Percentiles rank a stretch among this genome's conserved stretches.
Evolutionary conservation across 495 filamentous ascomycete genomes (phyloP).

Genomic region (Pseudomonodictys pantanalensis): DNA sequence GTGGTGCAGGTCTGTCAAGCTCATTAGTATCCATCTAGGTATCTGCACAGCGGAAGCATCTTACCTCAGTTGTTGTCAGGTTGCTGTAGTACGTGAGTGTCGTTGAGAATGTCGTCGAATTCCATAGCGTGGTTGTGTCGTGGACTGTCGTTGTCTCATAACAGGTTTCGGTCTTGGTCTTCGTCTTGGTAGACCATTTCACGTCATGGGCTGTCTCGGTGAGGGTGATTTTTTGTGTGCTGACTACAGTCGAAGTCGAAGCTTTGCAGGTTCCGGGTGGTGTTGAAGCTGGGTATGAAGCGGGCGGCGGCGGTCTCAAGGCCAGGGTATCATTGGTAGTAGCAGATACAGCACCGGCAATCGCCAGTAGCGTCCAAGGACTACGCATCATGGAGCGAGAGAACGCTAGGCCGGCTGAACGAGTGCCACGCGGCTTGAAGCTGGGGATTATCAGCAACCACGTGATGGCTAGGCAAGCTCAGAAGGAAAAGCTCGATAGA

Average conservation of each 20-base stretch:
- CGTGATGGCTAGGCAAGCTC: conserved; percentile 10
- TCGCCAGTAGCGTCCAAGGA: conserved; percentile 18
- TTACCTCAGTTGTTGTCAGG: background rate
- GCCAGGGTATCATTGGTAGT: background rate
- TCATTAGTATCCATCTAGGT: background rate
- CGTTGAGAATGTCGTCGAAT: conserved; percentile 3
- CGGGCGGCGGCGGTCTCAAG: background rate
- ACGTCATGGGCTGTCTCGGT: background rate
- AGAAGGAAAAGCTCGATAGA: background rate
- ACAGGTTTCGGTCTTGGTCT: background rate
- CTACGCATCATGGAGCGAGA: conserved; percentile 27
- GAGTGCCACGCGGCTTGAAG: conserved; percentile 17
- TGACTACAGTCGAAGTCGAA: background rate
- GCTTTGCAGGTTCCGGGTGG: background rate
- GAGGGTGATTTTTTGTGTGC: background rate
- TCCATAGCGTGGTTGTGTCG: conserved; percentile 18
- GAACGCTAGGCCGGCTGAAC: conserved; percentile 24
- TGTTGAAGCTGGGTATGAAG: background rate
- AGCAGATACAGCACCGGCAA: conserved; percentile 8
- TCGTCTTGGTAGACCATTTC: background rate
- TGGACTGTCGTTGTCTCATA: conserved; percentile 2
- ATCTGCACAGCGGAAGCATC: background rate
- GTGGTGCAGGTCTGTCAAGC: background rate
- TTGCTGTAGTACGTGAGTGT: background rate
- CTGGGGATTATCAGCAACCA: conserved; percentile 16